Percentiles rank a stretch among this genome's conserved stretches.
phyloP scores from a whole-genome alignment of 495 filamentous ascomycete species.

The Tuber brumale region DNA sequence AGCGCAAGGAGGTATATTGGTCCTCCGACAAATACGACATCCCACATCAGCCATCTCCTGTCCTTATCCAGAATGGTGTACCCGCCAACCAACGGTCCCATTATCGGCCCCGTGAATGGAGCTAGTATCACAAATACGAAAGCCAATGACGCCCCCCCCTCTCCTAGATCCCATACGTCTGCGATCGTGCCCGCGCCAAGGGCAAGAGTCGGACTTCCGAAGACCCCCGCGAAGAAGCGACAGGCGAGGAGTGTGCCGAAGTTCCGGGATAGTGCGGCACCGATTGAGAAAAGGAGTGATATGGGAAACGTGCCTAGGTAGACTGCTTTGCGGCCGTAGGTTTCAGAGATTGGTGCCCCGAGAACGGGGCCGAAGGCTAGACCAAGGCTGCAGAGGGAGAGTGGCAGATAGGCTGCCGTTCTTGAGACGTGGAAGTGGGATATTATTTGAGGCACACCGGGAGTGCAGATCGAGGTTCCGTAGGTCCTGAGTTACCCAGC shows the following conservation, averaged over 20 bases:
- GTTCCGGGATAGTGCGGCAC: conserved; percentile 53
- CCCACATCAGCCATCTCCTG: conserved; percentile 59
- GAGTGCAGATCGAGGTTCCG: conserved; percentile 52
- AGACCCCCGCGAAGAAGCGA: conserved; percentile 58
- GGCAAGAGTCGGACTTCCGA: conserved; percentile 51
- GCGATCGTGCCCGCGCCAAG: conserved; percentile 53
- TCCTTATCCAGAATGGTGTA: conserved; percentile 55
- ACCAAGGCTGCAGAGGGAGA: conserved; percentile 54
- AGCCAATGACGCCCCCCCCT: conserved; percentile 45
- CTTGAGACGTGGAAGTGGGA: conserved; percentile 47
- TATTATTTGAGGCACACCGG: conserved; percentile 46
- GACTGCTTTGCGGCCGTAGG: conserved; percentile 50
- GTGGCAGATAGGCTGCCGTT: conserved; percentile 51
- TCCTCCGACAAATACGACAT: conserved; percentile 46
- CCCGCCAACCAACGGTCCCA: conserved; percentile 57
- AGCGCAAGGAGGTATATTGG: conserved; percentile 40
- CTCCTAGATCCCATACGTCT: conserved; percentile 49
- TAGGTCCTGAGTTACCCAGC: conserved; percentile 45
- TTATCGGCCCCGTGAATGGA: conserved; percentile 54
- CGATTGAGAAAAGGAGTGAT: conserved; percentile 58
- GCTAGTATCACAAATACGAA: conserved; percentile 51
- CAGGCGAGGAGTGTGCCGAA: conserved; percentile 54
- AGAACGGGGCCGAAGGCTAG: conserved; percentile 56
- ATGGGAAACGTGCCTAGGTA: conserved; percentile 50
- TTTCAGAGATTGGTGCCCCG: conserved; percentile 56